Conservation (phyloP, 306 rosid species). For the Benincasa hispida region DNA sequence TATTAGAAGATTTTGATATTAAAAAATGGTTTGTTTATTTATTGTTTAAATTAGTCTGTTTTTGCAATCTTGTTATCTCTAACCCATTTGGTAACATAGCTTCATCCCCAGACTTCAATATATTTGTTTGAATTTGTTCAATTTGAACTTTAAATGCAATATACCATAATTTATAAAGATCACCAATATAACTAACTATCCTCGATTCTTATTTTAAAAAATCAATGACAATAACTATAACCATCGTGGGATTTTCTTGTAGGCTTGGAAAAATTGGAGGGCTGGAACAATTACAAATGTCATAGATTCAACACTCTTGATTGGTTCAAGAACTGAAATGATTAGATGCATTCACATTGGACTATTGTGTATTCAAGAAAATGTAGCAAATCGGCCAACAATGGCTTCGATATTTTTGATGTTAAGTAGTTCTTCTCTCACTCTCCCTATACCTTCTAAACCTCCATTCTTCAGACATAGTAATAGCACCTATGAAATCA, state of each 20-base stretch:
- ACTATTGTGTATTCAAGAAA: slow-evolving; percentile 18
- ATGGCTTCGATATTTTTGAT: slow-evolving; percentile 17
- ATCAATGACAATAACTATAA: too few relatives aligned
- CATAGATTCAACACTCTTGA: neutral
- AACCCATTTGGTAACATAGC: too few relatives aligned
- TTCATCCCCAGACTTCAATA: too few relatives aligned
- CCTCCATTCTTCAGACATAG: neutral
- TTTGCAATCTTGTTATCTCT: too few relatives aligned
- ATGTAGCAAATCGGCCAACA: slow-evolving; percentile 13
- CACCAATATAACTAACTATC: too few relatives aligned
- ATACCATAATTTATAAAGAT: too few relatives aligned
- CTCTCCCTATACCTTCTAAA: neutral
- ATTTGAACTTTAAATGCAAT: too few relatives aligned
- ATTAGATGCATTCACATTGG: slow-evolving; percentile 13
- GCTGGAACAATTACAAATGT: neutral
- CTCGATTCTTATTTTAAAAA: too few relatives aligned
- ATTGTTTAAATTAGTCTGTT: too few relatives aligned
- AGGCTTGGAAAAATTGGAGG: neutral
- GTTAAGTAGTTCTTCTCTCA: slow-evolving; percentile 7
- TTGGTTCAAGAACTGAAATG: neutral
- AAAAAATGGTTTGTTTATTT: too few relatives aligned
- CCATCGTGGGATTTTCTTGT: neutral
- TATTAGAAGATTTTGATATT: too few relatives aligned
- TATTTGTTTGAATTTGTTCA: too few relatives aligned
- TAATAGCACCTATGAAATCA: neutral